Percentiles rank a stretch among this genome's conserved stretches.
These are phyloP conservation scores for Aspergillus steynii DNA, from an alignment of 495 filamentous ascomycete species.

Conservation along the genomic window DNA sequence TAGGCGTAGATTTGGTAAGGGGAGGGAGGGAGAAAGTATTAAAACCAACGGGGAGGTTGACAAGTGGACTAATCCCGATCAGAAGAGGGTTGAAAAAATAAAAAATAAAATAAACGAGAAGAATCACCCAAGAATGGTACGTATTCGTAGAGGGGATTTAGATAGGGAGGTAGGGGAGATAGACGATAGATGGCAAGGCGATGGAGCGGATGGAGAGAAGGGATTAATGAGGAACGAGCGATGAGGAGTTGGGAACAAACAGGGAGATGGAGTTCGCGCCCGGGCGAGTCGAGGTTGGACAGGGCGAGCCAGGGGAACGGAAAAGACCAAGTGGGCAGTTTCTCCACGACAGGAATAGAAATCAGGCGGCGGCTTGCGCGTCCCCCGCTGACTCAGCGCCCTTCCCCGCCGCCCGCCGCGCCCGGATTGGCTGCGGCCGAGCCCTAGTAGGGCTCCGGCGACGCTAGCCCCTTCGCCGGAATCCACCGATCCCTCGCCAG, in stretches of 20 bases:
- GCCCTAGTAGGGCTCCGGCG: slow-evolving; percentile 9
- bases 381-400: slow-evolving; percentile 39
- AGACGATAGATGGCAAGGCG: not conserved
- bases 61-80: not conserved
- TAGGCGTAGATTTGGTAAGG: not conserved
- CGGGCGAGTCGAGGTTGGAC: slow-evolving; percentile 5
- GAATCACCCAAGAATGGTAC: not conserved
- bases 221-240: slow-evolving; percentile 4
- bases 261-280: slow-evolving; percentile 7
- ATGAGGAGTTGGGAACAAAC: slow-evolving; percentile 1
- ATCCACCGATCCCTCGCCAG: slow-evolving; percentile 7
- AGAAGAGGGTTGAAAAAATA: not conserved
- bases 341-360: slow-evolving; percentile 33
- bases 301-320: slow-evolving; percentile 16
- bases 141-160: not conserved
- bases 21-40: not conserved
- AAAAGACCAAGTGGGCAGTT: slow-evolving; percentile 8
- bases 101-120: not conserved
- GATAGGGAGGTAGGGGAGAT: not conserved
- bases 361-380: slow-evolving; percentile 39
- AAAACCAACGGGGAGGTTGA: slow-evolving; percentile 2
- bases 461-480: slow-evolving; percentile 9
- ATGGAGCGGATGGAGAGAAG: slow-evolving; percentile 1
- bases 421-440: slow-evolving; percentile 4
- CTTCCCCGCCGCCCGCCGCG: slow-evolving; percentile 14